Percentiles rank a stretch among this genome's conserved stretches.
These are phyloP conservation scores for Mycena filopes DNA, from an alignment of 768 basidiomycete species.

Conservation along the genomic window DNA sequence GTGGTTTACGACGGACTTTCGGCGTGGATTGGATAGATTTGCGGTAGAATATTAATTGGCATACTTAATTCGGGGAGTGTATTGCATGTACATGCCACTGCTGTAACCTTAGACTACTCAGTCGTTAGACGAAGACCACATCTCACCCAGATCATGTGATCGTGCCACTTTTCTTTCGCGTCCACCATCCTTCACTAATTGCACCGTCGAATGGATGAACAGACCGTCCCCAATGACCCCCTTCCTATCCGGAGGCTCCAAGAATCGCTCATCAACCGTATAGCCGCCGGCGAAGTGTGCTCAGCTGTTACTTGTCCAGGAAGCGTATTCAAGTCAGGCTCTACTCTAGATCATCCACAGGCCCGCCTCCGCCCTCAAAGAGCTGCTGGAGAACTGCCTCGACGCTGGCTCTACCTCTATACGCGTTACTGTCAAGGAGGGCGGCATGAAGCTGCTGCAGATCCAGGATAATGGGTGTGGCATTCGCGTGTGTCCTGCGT, in stretches of 20 bases:
- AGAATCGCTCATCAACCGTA: slow-evolving; percentile 89
- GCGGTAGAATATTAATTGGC: slow-evolving; percentile 11
- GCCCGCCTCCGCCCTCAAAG: slow-evolving; percentile 95
- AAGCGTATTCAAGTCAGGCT: background rate
- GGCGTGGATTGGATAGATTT: slow-evolving; percentile 51
- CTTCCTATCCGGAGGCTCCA: slow-evolving; percentile 79
- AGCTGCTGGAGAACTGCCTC: slow-evolving; percentile 93
- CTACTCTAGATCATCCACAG: slow-evolving; percentile 79
- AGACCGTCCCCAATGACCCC: slow-evolving; percentile 49
- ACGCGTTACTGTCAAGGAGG: slow-evolving; percentile 91
- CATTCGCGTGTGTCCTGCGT: slow-evolving; percentile 72
- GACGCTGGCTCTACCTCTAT: slow-evolving; percentile 93
- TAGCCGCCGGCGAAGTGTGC: slow-evolving; percentile 84
- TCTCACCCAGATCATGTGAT: slow-evolving; percentile 18
- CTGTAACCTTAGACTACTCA: background rate
- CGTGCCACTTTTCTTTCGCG: background rate
- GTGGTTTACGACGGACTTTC: slow-evolving; percentile 87
- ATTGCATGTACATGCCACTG: slow-evolving; percentile 11
- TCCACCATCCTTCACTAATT: background rate
- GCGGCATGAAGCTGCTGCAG: slow-evolving; percentile 93
- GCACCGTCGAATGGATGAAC: background rate
- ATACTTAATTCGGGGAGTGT: slow-evolving; percentile 9
- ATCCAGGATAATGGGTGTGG: slow-evolving; percentile 98
- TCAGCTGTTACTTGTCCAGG: slow-evolving; percentile 23
- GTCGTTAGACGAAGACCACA: slow-evolving; percentile 1